Conservation (phyloP, 2,329 filamentous ascomycete species). For the Blastomyces emzantsi region DNA sequence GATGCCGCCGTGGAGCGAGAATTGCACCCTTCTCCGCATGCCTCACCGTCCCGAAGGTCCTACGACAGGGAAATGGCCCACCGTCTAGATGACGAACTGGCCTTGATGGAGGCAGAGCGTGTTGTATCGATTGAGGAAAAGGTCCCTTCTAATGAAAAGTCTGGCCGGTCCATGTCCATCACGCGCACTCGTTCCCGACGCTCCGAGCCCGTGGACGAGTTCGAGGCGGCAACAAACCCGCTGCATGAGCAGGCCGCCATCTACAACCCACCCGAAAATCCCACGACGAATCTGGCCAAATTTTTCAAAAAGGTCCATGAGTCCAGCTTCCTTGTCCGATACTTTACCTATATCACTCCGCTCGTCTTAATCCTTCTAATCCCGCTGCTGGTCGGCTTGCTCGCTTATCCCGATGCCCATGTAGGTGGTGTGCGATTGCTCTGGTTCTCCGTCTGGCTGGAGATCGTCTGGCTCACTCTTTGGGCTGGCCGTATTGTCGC, state of each 20-base stretch:
- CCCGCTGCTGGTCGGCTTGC: slow-evolving; percentile 56
- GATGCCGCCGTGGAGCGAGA: slow-evolving; percentile 10
- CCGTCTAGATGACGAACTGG: slow-evolving; percentile 57
- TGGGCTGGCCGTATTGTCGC: slow-evolving; percentile 66
- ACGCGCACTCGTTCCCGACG: slow-evolving; percentile 45
- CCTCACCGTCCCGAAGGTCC: slow-evolving; percentile 44
- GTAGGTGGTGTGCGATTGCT: slow-evolving; percentile 67
- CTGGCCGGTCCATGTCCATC: slow-evolving; percentile 38
- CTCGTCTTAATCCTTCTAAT: slow-evolving; percentile 56
- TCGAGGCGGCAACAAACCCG: slow-evolving; percentile 58
- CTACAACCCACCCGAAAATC: slow-evolving; percentile 56
- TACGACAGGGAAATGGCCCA: slow-evolving; percentile 48
- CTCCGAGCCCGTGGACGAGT: slow-evolving; percentile 54
- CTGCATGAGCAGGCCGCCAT: slow-evolving; percentile 57
- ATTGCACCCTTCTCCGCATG: neutral
- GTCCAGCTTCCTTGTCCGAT: slow-evolving; percentile 58
- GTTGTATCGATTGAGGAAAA: slow-evolving; percentile 31
- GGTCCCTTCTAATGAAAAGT: slow-evolving; percentile 20
- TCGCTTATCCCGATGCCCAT: slow-evolving; percentile 50
- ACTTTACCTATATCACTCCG: slow-evolving; percentile 62
- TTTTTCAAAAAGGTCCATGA: slow-evolving; percentile 57
- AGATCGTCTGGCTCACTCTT: slow-evolving; percentile 83
- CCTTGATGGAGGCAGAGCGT: slow-evolving; percentile 56
- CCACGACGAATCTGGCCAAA: slow-evolving; percentile 52
- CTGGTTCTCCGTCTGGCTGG: slow-evolving; percentile 95